These are phyloP conservation scores for Dioscorea alata DNA, from an alignment of 106 monocot species.

Conservation along the genomic window DNA sequence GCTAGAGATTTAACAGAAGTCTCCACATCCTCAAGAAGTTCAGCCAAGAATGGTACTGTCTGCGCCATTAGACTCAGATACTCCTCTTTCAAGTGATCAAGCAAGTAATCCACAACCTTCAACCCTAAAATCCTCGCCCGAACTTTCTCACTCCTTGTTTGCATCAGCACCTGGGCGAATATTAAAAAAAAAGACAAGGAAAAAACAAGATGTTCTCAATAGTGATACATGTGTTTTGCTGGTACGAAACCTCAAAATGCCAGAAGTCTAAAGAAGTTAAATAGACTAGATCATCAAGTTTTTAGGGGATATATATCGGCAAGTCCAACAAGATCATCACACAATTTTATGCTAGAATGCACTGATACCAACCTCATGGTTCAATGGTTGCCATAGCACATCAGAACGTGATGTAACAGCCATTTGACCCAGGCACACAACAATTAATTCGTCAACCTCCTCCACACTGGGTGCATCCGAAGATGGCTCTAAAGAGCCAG, in stretches of 20 bases:
- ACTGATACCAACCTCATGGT: conserved; percentile 66
- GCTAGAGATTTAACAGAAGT: conserved; percentile 71
- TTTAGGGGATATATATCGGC: no score
- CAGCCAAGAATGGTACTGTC: conserved; percentile 87
- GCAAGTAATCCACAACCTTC: conserved; percentile 59
- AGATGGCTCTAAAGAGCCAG: conserved; percentile 14
- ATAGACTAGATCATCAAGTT: not conserved
- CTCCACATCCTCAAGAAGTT: conserved; percentile 87
- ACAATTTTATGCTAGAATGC: not conserved
- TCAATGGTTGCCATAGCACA: conserved; percentile 90
- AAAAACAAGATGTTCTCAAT: no score
- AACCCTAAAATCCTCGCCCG: conserved; percentile 69
- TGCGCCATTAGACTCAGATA: conserved; percentile 71
- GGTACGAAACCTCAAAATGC: no score
- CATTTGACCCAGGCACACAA: conserved; percentile 96
- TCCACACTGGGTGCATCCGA: conserved; percentile 45
- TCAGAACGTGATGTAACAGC: conserved; percentile 82
- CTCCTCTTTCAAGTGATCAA: conserved; percentile 89
- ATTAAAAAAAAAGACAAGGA: no score
- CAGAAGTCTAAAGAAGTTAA: no score
- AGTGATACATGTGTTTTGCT: no score
- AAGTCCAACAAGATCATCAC: no score
- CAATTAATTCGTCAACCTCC: conserved; percentile 70
- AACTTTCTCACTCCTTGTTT: conserved; percentile 71
- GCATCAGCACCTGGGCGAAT: conserved; percentile 78